A percentile compares a stretch with the other conserved stretches of the same genome.
phyloP scores from a whole-genome alignment of 2,329 filamentous ascomycete genomes.

The Verticillium alfalfae region DNA sequence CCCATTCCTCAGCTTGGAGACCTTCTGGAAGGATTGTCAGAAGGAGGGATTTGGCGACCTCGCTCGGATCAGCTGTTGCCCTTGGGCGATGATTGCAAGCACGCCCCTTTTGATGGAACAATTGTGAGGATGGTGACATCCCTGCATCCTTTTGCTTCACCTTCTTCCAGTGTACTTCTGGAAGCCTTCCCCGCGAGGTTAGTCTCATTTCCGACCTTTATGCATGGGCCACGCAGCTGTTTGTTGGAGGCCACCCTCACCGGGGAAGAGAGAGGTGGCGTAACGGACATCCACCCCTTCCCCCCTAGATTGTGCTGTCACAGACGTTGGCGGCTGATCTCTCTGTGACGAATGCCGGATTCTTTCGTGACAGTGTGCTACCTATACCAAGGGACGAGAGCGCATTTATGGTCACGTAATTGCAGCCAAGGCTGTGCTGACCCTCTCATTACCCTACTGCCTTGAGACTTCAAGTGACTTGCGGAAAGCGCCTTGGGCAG shows the following conservation, averaged over 20 bases:
- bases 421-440: neutral
- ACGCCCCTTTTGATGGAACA: neutral
- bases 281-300: neutral
- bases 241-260: neutral
- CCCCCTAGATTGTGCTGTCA: slow-evolving; percentile 6
- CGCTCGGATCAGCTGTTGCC: slow-evolving; percentile 3
- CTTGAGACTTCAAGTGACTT: neutral
- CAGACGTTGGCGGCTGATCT: slow-evolving; percentile 6
- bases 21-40: slow-evolving; percentile 12
- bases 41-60: slow-evolving; percentile 4
- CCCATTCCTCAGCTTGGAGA: neutral
- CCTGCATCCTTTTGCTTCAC: slow-evolving; percentile 5
- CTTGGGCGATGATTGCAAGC: neutral
- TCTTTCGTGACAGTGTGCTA: neutral
- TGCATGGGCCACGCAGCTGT: slow-evolving; percentile 14
- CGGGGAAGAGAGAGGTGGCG: neutral
- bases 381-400: neutral
- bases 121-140: neutral
- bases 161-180: slow-evolving; percentile 22
- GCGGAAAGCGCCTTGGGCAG: neutral
- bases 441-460: neutral
- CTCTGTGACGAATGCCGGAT: neutral
- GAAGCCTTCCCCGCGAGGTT: slow-evolving; percentile 26
- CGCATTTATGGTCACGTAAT: no score
- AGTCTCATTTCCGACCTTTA: slow-evolving; percentile 21